Percentiles rank a stretch among this genome's conserved stretches.
Conservation (phyloP, 352 stramenopile species). For the Globisporangium sylvaticum region DNA sequence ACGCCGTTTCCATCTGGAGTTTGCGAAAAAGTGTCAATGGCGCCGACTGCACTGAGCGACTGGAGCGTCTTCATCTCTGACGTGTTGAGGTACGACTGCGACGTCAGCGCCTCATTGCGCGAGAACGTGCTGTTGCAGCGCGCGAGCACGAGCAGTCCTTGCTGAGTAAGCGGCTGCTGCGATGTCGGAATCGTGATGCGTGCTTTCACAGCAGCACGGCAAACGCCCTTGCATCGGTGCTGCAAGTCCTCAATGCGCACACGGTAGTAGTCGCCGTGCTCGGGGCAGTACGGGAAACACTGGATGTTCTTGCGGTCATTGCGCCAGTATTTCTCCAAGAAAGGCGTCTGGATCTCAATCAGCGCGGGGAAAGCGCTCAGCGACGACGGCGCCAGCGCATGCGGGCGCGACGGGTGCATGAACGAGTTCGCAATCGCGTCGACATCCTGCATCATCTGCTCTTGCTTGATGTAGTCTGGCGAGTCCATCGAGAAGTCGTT, state of each 20-base stretch:
- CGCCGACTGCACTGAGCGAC: constrained; percentile 56
- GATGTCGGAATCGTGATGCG: constrained; percentile 50
- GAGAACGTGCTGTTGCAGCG: constrained; percentile 86
- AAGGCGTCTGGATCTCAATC: constrained; percentile 77
- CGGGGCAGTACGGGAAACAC: constrained; percentile 88
- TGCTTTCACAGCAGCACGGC: constrained; percentile 72
- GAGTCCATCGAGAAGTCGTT: constrained; percentile 28
- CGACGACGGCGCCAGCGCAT: constrained; percentile 7
- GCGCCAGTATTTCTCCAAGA: constrained; percentile 89
- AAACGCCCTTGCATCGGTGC: constrained; percentile 82
- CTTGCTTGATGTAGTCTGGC: constrained; percentile 32
- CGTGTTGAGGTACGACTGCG: constrained; percentile 42
- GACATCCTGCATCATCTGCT: constrained; percentile 41
- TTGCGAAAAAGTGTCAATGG: constrained; percentile 54
- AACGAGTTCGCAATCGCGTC: constrained; percentile 51
- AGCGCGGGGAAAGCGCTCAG: constrained; percentile 37
- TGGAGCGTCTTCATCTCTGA: constrained; percentile 73
- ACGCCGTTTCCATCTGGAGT: constrained; percentile 35
- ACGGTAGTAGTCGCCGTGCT: constrained; percentile 88
- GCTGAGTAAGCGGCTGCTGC: constrained; percentile 35
- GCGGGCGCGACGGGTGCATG: constrained; percentile 30
- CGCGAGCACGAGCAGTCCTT: constrained; percentile 55
- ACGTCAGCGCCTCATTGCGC: constrained; percentile 46
- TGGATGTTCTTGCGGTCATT: constrained; percentile 92
- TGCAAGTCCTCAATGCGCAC: constrained; percentile 84